Base-by-base conservation (phyloP, 2,329 filamentous ascomycete species). In the Xylariaceae sp. region DNA sequence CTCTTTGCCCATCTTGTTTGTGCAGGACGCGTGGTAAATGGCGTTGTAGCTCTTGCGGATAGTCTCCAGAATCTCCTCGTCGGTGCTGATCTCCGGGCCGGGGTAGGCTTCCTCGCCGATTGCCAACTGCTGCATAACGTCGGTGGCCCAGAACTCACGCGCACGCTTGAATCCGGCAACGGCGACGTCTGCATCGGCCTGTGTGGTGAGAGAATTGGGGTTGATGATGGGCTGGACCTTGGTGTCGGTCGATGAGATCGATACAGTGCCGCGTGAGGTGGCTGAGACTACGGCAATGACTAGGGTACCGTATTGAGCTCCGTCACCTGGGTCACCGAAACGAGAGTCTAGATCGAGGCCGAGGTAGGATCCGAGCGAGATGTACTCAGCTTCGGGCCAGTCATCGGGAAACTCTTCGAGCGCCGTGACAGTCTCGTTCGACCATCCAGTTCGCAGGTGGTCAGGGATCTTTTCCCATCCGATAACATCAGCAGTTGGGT, bases 121-220 rank as follows among this genome's bases (percentile, higher is more conserved):
- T 63, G 85, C 76, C 77, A 83, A 85, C 59, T 76, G 68, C 60
- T 77, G 77, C 74, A 87, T 85, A 10, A 82, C 82, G 0, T 75
- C 71, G 59, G 85, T 74, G 59, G 81, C 65, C 52, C 82, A 83
- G 55, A 86, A 75, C 58, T 80, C 69, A 48, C 83, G 81, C 6
- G 81, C 82, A 11, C 81, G 80, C 64, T 80, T 80, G 63, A 86
- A 72, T 42, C 81, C 82, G 2, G 78, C 81, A 42, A 83, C 83
- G 42, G 80, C 81, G 18, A 84, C 81, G 59, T 86, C 83, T 65
- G 85, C 82, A 59, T 83, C 83, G 61, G 54, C 53, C 1, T 51
- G 60, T 38, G 62, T 50, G 9, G 58, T 55, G 2, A 69, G 48
- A 51, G 56, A 67, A 41, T 63, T 65, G 1, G 66, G 62, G 47